Evolutionary conservation across 768 basidiomycete genomes (phyloP).

Genomic region (Macrolepiota albuminosa): DNA sequence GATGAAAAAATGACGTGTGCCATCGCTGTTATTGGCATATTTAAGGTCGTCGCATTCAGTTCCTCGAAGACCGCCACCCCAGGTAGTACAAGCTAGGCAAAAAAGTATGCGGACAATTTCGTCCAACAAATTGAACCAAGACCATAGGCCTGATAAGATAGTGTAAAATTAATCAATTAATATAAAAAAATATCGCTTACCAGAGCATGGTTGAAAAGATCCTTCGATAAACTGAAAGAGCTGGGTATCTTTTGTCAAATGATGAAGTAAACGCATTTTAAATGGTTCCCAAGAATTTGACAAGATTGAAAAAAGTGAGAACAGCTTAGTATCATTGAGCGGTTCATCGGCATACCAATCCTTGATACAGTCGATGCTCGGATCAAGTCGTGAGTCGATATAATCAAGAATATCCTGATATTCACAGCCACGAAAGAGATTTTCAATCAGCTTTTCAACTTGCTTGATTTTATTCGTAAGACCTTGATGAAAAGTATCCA

Average conservation of each 20-base stretch:
- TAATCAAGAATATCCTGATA: neutral
- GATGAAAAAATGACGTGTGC: neutral
- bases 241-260: neutral
- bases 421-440: neutral
- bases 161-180: neutral
- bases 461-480: neutral
- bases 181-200: neutral
- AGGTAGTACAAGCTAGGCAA: neutral
- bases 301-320: neutral
- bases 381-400: neutral
- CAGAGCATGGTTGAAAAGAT: neutral
- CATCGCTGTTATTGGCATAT: neutral
- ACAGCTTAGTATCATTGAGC: neutral
- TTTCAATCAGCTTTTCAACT: neutral
- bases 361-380: neutral
- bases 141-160: neutral
- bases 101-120: neutral
- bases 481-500: neutral
- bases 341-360: neutral
- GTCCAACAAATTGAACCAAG: neutral
- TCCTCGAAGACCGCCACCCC: rapidly evolving
- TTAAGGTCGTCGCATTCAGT: neutral
- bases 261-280: neutral
- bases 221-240: neutral
- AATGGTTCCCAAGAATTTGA: neutral